Evolutionary conservation across 148 eudicot species (phyloP), one percentile per base, ranked within the genome.

Genomic region (Arctostaphylos glauca): DNA sequence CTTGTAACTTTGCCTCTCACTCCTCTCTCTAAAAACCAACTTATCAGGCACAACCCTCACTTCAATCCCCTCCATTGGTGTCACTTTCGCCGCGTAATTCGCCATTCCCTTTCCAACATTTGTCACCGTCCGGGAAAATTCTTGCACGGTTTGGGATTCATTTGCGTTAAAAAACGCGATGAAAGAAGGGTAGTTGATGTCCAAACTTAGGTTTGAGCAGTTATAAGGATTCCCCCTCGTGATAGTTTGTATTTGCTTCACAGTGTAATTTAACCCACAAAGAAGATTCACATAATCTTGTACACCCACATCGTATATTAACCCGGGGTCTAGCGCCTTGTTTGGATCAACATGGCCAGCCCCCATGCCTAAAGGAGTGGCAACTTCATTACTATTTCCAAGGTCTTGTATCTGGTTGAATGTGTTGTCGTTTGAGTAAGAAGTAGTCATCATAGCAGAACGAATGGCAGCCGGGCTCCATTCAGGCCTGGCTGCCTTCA

Each of bases 401-500:
- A 72, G 74, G 66, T 86, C 86, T 75, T 73, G 68, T 66, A 88
- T 88, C 5, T 79, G 90, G 25, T 79, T 58, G 2, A 25, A 19
- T 4, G 81, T 31, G n/a, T 86, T 86, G 54, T 86, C 90, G 5
- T 41, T 41, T 1, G 80, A 43, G 43, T 81, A 81, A 2, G 88
- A 84, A 0, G 90, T 88, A 5, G 90, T 86, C 85, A 88, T 88
- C 90, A 88, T 86, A 23, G 90, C 90, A 0, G 90, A 88, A 5
- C 86, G 88, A 73, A 86, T 86, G 3, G 88, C 86, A 1, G 88
- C 79, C 1, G 88, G 88, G 73, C 88, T 76, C 90, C 90, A 88
- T 0, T 84, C 80, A 0, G 88, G 85, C 16, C 77, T 85, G 0
- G 85, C 90, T 6, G 75, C 88, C 76, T 82, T 88, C 21, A 88